Evolutionary conservation across 2,329 filamentous ascomycete species (phyloP), one percentile per base, ranked within the genome.

Genomic region (Xylaria sp.): DNA sequence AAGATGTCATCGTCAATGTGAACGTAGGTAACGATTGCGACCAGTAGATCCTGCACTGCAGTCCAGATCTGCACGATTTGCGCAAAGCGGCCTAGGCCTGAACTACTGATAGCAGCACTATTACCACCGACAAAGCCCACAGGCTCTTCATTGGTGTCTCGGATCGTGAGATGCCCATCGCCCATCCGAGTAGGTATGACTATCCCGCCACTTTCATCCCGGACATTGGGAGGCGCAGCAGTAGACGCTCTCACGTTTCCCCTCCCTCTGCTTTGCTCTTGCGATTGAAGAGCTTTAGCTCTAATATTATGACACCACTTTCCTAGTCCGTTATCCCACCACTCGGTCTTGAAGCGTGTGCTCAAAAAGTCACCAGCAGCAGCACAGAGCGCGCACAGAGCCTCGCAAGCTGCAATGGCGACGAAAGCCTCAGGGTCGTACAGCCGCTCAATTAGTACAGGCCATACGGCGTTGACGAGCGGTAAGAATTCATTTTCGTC

Each of bases 381-480:
- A 65, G 83, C 82, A 76, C 93, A 97, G 65, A 98, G 85, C 12
- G 86, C 82, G 1, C 83, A 83, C 2, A 98, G 83, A 0, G 93
- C 87, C 16, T 89, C 85, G 67, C 93, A 90, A 5, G 93, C 90
- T 18, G 90, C 88, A 9, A 91, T 86, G 2, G 87, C 87, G 10
- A 98, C 87, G 75, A 90, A 92, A 0, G 88, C 82, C 78, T 93
- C 90, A 3, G 81, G 72, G 71, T 93, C 92, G 72, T 89, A 87
- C 5, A 93, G 82, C 27, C 90, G 85, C n/a, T 85, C 84, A 1
- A 91, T 82, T 5, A 97, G 82, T 6, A 97, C 91, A 0, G 94
- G 94, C 95, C 95, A 99, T 8, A 98, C 84, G 2, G 92, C 91
- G 79, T 98, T 96, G 73, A 98, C 90, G 0, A 98, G 85, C 0